A percentile compares a stretch with the other conserved stretches of the same genome.
Conservation (phyloP, 1,284 basidiomycete genomes). For the Leccinum pachyderme region DNA sequence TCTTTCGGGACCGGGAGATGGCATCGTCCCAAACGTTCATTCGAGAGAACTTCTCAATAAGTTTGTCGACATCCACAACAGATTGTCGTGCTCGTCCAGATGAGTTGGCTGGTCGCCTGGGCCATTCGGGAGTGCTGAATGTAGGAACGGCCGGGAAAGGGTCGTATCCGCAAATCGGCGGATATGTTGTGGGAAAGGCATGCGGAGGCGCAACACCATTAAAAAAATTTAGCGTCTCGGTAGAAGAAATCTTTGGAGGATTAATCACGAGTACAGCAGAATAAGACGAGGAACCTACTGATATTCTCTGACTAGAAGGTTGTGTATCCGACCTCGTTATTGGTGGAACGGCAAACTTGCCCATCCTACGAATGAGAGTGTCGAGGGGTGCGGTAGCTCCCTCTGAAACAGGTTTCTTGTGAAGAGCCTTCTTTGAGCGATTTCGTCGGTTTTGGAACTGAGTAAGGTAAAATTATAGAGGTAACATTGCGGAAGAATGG, state of each 20-base stretch:
- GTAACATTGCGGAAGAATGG: not conserved
- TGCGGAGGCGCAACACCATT: not conserved
- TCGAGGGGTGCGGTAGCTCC: not conserved
- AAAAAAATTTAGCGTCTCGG: not conserved
- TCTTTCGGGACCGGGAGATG: not conserved
- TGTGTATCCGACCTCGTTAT: not conserved
- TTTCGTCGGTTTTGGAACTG: conserved; percentile 49
- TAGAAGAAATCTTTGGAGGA: not conserved
- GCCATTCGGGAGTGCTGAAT: not conserved
- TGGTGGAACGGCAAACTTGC: not conserved
- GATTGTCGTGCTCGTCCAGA: not conserved
- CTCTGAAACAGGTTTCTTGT: not conserved
- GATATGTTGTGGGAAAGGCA: not conserved
- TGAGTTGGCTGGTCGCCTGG: not conserved
- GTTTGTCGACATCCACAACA: not conserved
- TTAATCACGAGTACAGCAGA: not conserved
- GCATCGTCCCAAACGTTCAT: not conserved
- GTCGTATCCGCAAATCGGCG: not conserved
- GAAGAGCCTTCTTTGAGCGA: conserved; percentile 29
- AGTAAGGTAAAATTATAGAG: not conserved
- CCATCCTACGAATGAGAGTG: not conserved
- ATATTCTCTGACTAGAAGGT: not conserved
- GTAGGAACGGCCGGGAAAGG: not conserved
- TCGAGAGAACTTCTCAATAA: not conserved
- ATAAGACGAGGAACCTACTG: not conserved